Percentiles rank a stretch among this genome's conserved stretches.
These are phyloP conservation scores for Obelidium mucronatum DNA, from an alignment of 192 early-diverging fungal genomes.

Conservation along the genomic window DNA sequence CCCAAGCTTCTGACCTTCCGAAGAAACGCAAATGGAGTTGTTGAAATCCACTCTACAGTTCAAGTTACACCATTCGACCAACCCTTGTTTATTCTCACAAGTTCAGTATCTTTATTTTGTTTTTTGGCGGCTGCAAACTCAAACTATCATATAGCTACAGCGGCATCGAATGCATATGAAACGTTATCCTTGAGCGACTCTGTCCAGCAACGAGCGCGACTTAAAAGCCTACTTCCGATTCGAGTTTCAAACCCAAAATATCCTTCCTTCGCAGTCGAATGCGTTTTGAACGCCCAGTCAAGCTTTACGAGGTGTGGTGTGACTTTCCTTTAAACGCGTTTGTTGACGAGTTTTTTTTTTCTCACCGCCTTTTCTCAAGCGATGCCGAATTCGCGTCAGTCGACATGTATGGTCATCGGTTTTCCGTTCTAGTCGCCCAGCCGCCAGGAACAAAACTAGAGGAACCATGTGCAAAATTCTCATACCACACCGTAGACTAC, in stretches of 20 bases:
- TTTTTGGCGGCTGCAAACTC: no score
- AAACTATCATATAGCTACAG: no score
- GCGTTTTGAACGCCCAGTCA: neutral
- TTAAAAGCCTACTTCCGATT: neutral
- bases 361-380: no score
- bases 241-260: constrained; percentile 8
- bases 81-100: no score
- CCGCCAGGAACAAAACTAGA: constrained; percentile 2
- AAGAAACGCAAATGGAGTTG: neutral
- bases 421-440: constrained; percentile 9
- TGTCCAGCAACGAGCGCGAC: neutral
- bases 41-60: neutral
- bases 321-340: no score
- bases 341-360: no score
- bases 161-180: constrained; percentile 1
- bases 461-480: neutral
- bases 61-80: no score
- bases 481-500: constrained; percentile 21
- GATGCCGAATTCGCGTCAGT: neutral
- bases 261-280: constrained; percentile 13
- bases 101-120: no score
- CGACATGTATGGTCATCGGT: constrained; percentile 20
- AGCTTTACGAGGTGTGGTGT: constrained; percentile 3
- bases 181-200: neutral
- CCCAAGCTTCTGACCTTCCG: neutral